A percentile compares a stretch with the other conserved stretches of the same genome.
Evolutionary conservation across 371 early-diverging fungal genomes (phyloP).

Genomic region (Mortierella sp.): DNA sequence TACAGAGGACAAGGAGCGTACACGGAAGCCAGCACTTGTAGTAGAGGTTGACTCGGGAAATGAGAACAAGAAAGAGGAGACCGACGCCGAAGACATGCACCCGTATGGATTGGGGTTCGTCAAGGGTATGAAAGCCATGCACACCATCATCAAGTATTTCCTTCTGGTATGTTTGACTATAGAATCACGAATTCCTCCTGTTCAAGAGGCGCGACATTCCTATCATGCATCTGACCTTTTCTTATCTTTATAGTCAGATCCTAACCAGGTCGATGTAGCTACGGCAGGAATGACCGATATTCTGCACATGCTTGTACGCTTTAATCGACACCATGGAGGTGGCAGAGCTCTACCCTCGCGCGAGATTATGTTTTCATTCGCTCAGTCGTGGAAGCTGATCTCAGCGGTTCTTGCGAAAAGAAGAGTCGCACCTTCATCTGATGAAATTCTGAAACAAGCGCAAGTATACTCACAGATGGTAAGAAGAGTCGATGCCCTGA

Average conservation of each 20-base stretch:
- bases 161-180: slow-evolving; percentile 16
- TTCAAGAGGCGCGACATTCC: neutral
- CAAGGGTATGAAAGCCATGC: slow-evolving; percentile 21
- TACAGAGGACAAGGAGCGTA: neutral
- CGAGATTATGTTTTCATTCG: slow-evolving; percentile 19
- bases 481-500: neutral
- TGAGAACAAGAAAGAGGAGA: neutral
- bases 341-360: neutral
- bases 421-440: neutral
- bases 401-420: slow-evolving; percentile 11
- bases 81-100: neutral
- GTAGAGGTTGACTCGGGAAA: slow-evolving; percentile 2
- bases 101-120: slow-evolving; percentile 6
- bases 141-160: slow-evolving; percentile 12
- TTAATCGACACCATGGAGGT: slow-evolving; percentile 16
- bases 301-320: slow-evolving; percentile 8
- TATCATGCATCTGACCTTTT: neutral
- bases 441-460: neutral
- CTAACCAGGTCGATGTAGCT: neutral
- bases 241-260: slow-evolving; percentile 7
- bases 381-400: slow-evolving; percentile 26
- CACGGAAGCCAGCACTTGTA: slow-evolving; percentile 9
- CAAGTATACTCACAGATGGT: slow-evolving; percentile 9
- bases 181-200: neutral
- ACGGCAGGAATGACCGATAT: slow-evolving; percentile 13